Evolutionary conservation across 2,329 filamentous ascomycete genomes (phyloP), one percentile per base, ranked within the genome.

Genomic region (Atkinsonella hypoxylon): DNA sequence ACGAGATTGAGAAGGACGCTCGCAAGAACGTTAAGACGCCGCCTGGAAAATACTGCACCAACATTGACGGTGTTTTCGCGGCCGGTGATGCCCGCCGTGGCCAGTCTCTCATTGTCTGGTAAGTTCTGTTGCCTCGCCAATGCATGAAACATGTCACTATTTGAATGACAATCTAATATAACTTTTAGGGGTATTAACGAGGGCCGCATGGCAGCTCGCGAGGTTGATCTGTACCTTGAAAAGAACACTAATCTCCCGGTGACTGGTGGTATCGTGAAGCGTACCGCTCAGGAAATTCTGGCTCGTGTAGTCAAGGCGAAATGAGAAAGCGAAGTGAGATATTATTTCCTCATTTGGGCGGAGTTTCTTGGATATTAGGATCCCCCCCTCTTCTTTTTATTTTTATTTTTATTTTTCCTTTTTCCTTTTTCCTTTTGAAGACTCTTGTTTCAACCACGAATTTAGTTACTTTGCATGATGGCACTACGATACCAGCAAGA

Each of bases 1-100:
- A 89, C n/a, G 79, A 86, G 40, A 84, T 97, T 56, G 90, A 96
- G 71, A 89, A 89, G 68, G 91, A 97, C 65, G 78, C 81, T 48
- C 83, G 91, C 63, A 95, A 95, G 80, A 97, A 96, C 68, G 84
- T 96, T 72, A 96, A 96, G 83, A 96, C 91, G 9, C 76, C 89
- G 31, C 77, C 85, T 49, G 89, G 89, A 59, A 84, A 90, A 64
- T 96, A 96, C 70, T 79, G 79, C 62, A 96, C 91, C 63, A 96
- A 91, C 65, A 68, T 95, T 22, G 78, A 86, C 15, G 91, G 90
- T 56, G 83, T 96, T 48, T 96, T 95, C 67, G 89, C 91, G 54
- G 91, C 91, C 54, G 91, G 91, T 70, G 91, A 97, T 70, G 96
- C 91, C 70, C 86, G 90, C 54, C 85, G 91, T 63, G 91, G 91